Base-by-base conservation (phyloP, 441 rosid genomes). In the Pelargonium cotyledonis region DNA sequence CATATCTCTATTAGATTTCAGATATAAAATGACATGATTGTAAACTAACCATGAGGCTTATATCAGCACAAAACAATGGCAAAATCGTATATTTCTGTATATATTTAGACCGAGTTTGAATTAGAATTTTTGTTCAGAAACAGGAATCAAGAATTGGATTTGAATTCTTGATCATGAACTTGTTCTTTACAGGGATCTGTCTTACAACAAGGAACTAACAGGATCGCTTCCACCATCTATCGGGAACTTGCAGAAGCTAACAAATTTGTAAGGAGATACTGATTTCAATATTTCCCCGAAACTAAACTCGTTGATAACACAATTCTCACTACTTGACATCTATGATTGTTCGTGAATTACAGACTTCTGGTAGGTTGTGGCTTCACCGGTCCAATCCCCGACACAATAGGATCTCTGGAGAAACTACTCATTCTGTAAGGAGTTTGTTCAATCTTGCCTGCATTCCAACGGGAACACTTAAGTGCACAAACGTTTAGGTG, bases 361-460 rank as follows among this genome's bases (percentile, higher is more conserved):
- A 40, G 44, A 7, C 8, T 40, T 40, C 10, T 40, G 66, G 80
- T 88, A 55, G 89, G 95, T 67, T 95, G 98, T 70, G 21, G 85
- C 63, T 86, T 95, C 74, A 69, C 72, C 31, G 98, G 99, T 68
- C 83, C 72, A 35, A 83, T 95, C 70, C 99, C 99, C 12, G 70
- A 72, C 2, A 66, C 92, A 0, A 76, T 95, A n/a, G 98, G 99
- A 66, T 72, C 81, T 16, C 78, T 95, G 8, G 21, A 16, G 65
- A 47, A 67, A 65, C 88, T 95, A 57, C 65, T 51, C 46, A 67
- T 0, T 72, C 78, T 95, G 99, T 95, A 84, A 83, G 91, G 64
- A 38, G 41, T 38, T 38, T 38, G 41, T 38, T 6, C 6, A 38
- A 6, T 38, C 41, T 38, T 6, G 41, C 8, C 1, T 38, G 9